These are phyloP conservation scores for Ophiocordyceps camponoti-floridani DNA, from an alignment of 2,329 filamentous ascomycete genomes.

Conservation along the genomic window DNA sequence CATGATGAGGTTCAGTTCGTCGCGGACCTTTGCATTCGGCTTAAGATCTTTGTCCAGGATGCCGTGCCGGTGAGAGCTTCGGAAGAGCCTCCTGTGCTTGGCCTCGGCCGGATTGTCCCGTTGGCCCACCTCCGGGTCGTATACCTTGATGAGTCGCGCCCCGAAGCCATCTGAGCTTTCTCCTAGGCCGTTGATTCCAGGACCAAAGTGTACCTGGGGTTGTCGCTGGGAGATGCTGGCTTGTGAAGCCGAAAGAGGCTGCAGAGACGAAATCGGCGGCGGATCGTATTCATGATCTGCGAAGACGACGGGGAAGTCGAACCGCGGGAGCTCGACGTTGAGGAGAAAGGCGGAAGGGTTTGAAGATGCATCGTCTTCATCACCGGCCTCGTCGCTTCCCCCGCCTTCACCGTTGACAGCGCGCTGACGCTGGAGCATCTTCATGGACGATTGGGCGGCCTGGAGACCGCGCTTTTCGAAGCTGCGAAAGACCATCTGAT, in stretches of 20 bases:
- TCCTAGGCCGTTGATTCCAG: constrained; percentile 60
- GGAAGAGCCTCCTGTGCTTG: constrained; percentile 81
- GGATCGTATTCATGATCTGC: constrained; percentile 83
- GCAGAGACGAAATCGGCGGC: constrained; percentile 62
- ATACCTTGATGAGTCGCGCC: constrained; percentile 61
- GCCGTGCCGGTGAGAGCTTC: constrained; percentile 80
- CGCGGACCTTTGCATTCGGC: constrained; percentile 86
- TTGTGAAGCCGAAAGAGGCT: constrained; percentile 36
- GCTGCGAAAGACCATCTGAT: constrained; percentile 80
- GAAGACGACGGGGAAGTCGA: constrained; percentile 91
- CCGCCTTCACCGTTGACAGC: constrained; percentile 19
- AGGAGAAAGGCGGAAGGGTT: constrained; percentile 52
- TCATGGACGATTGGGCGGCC: constrained; percentile 45
- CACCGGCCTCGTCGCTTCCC: constrained; percentile 11
- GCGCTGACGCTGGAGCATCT: constrained; percentile 32
- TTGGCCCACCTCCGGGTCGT: constrained; percentile 82
- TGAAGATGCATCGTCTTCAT: constrained; percentile 24
- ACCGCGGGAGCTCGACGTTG: constrained; percentile 81
- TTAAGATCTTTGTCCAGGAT: constrained; percentile 89
- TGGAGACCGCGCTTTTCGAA: constrained; percentile 61
- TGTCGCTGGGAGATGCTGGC: constrained; percentile 60
- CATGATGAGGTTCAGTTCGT: constrained; percentile 83
- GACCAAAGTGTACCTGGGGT: constrained; percentile 77
- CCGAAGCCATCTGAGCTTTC: constrained; percentile 28
- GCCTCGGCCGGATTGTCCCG: constrained; percentile 86